Percentiles rank a stretch among this genome's conserved stretches.
Evolutionary conservation across 805 yeast species (phyloP).

Genomic region (Saturnispora besseyi): DNA sequence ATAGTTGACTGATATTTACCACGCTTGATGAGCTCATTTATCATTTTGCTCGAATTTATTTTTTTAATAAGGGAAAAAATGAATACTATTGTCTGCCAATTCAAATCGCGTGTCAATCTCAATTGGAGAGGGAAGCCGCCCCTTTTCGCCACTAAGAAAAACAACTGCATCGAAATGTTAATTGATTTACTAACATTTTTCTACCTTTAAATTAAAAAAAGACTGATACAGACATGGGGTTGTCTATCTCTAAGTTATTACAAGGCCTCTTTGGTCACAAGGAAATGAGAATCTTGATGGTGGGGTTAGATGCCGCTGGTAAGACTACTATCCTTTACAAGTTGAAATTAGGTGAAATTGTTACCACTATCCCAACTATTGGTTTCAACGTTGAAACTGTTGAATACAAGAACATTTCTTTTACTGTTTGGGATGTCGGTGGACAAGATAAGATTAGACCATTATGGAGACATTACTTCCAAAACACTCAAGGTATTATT

Average conservation of each 20-base stretch:
- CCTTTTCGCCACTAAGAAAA: slow-evolving; percentile 7
- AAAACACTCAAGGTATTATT: slow-evolving; percentile 97
- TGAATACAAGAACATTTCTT: slow-evolving; percentile 92
- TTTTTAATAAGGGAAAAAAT: too few relatives aligned
- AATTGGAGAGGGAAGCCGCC: neutral
- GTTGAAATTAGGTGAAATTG: slow-evolving; percentile 91
- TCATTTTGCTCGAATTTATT: too few relatives aligned
- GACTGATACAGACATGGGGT: slow-evolving; percentile 58
- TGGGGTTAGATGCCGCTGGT: slow-evolving; percentile 98
- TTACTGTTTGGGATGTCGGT: slow-evolving; percentile 99
- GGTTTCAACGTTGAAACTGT: slow-evolving; percentile 97
- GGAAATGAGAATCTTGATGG: slow-evolving; percentile 98
- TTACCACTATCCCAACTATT: slow-evolving; percentile 92
- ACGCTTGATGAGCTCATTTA: too few relatives aligned
- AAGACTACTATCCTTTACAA: slow-evolving; percentile 93
- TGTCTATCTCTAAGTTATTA: slow-evolving; percentile 87
- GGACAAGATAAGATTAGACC: slow-evolving; percentile 99
- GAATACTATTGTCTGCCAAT: slow-evolving; percentile 5
- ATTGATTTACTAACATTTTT: slow-evolving; percentile 1
- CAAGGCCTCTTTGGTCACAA: slow-evolving; percentile 94
- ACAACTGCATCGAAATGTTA: neutral
- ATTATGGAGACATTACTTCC: slow-evolving; percentile 97
- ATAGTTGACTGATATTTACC: too few relatives aligned
- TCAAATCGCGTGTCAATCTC: slow-evolving; percentile 5
- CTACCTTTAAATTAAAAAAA: neutral